Evolutionary conservation across 495 filamentous ascomycete genomes (phyloP).

Genomic region (Xylaria bambusicola): DNA sequence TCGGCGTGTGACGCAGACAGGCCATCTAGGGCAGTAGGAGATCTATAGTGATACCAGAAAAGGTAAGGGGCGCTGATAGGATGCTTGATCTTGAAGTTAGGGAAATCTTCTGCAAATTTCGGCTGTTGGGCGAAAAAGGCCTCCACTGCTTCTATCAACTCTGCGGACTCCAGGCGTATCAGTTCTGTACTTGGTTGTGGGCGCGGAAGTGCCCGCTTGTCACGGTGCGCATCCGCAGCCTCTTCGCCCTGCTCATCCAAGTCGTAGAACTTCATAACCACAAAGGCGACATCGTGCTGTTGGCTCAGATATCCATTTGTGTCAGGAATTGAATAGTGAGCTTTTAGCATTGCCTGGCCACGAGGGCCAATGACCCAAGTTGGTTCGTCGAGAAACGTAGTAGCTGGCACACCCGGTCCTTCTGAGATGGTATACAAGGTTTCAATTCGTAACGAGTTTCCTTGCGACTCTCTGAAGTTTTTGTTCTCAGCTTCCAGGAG

Average conservation of each 20-base stretch:
- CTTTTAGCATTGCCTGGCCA: neutral
- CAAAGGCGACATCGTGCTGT: neutral
- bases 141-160: neutral
- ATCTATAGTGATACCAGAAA: neutral
- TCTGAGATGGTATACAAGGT: neutral
- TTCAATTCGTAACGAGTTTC: neutral
- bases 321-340: neutral
- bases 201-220: neutral
- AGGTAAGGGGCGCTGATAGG: neutral
- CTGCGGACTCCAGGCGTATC: neutral
- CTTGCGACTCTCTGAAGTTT: neutral
- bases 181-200: neutral
- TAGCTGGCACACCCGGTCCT: neutral
- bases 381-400: neutral
- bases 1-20: neutral
- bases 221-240: neutral
- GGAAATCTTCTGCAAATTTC: neutral
- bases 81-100: neutral
- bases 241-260: neutral
- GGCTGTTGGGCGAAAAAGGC: neutral
- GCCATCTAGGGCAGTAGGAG: neutral
- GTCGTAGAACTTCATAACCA: neutral
- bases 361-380: neutral
- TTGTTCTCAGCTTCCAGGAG: neutral
- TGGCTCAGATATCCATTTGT: neutral